phyloP scores from a whole-genome alignment of 441 rosid genomes.

The Pelargonium myrrhifolium region DNA sequence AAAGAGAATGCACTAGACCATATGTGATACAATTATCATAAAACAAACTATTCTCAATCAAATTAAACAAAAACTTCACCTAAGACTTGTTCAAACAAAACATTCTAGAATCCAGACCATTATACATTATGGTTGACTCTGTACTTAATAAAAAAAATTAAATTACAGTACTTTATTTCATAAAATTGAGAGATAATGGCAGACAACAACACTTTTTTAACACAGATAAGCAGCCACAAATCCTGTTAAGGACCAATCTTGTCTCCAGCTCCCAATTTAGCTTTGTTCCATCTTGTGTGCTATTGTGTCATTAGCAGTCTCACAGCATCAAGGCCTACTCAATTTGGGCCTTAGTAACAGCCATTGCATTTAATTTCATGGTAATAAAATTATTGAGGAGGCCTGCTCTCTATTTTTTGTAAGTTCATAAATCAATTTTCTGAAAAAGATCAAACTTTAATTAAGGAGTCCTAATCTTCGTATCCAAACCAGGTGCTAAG shows the following conservation, averaged over 20 bases:
- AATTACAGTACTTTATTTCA: no score
- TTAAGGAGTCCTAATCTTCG: not conserved
- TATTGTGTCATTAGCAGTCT: not conserved
- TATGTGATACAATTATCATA: no score
- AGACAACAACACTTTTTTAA: no score
- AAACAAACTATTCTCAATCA: not conserved
- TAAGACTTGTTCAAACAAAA: not conserved
- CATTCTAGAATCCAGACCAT: not conserved
- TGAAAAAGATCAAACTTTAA: not conserved
- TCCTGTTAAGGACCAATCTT: not conserved
- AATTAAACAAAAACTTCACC: not conserved
- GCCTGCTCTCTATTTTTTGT: not conserved
- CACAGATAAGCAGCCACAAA: no score
- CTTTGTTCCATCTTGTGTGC: not conserved
- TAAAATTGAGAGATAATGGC: no score
- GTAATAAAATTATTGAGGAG: not conserved
- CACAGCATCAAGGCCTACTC: not conserved
- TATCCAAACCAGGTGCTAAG: not conserved
- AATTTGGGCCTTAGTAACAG: not conserved
- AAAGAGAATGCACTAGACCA: not conserved
- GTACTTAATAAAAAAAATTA: no score
- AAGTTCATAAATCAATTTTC: not conserved
- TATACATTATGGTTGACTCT: no score
- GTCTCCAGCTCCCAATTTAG: not conserved
- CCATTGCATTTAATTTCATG: not conserved